Evolutionary conservation across 2,329 filamentous ascomycete species (phyloP).

Genomic region (Lecanosticta acicola): DNA sequence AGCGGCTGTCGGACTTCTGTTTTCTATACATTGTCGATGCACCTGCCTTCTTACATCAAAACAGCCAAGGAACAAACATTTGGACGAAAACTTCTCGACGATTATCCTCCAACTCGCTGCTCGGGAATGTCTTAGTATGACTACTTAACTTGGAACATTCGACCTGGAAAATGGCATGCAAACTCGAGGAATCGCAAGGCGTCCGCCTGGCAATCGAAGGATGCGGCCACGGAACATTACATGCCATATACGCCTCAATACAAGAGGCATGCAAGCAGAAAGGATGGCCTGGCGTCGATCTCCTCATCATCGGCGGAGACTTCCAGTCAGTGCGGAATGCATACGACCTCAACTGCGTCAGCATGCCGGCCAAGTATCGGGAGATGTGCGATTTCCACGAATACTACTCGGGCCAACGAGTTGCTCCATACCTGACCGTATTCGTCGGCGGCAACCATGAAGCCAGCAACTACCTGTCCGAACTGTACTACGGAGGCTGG

Average conservation of each 20-base stretch:
- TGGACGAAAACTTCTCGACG: too few species aligned
- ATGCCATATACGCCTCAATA: slow-evolving; percentile 84
- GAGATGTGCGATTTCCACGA: slow-evolving; percentile 85
- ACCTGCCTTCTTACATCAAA: too few species aligned
- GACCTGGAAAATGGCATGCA: slow-evolving; percentile 20
- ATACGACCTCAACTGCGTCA: slow-evolving; percentile 79
- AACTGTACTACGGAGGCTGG: slow-evolving; percentile 96
- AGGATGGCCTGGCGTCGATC: slow-evolving; percentile 74
- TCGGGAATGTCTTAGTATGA: too few species aligned
- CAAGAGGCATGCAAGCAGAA: slow-evolving; percentile 61
- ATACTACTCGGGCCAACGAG: slow-evolving; percentile 76
- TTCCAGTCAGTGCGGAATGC: slow-evolving; percentile 92
- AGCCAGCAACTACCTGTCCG: slow-evolving; percentile 81
- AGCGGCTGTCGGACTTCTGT: too few species aligned
- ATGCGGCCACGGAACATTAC: slow-evolving; percentile 85
- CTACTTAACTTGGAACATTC: too few species aligned
- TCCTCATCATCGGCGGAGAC: slow-evolving; percentile 92
- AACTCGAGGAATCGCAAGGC: slow-evolving; percentile 17
- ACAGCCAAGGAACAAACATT: too few species aligned
- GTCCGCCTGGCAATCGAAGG: slow-evolving; percentile 79
- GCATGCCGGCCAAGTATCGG: slow-evolving; percentile 82
- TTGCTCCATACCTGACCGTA: slow-evolving; percentile 80
- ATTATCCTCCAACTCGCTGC: too few species aligned
- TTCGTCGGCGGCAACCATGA: slow-evolving; percentile 96
- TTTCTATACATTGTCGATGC: too few species aligned